Conservation (phyloP, 768 basidiomycete genomes). For the Pleurotus salmoneostramineus region DNA sequence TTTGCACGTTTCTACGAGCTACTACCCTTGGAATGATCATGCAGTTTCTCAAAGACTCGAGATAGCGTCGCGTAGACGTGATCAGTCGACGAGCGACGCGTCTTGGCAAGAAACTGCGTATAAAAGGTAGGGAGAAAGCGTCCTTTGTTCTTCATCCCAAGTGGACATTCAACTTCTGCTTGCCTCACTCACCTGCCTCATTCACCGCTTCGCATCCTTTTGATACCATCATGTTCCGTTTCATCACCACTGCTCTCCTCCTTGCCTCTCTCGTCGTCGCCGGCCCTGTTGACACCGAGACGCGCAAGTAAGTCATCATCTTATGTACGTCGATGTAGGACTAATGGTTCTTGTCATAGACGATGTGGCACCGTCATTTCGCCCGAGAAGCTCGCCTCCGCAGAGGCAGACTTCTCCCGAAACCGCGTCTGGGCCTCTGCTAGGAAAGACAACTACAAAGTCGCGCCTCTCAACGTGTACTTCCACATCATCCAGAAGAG, state of each 20-base stretch:
- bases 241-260: constrained; percentile 22
- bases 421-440: constrained; percentile 27
- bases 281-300: constrained; percentile 15
- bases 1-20: background rate
- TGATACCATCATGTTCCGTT: background rate
- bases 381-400: constrained; percentile 26
- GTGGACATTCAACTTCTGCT: no score
- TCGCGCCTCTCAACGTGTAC: constrained; percentile 18
- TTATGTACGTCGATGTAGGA: background rate
- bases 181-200: background rate
- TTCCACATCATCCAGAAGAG: constrained; percentile 31
- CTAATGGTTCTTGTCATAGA: constrained; percentile 16
- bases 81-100: no score
- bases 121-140: background rate
- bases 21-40: background rate
- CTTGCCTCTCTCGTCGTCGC: constrained; percentile 23
- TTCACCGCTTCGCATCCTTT: constrained; percentile 12
- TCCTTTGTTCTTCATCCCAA: background rate
- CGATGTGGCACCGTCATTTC: constrained; percentile 34
- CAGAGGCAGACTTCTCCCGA: constrained; percentile 36
- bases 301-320: constrained; percentile 12
- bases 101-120: background rate
- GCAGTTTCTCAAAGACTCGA: background rate
- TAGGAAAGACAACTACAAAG: background rate
- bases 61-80: background rate